phyloP scores from a whole-genome alignment of 768 basidiomycete species.

The Boletus coccyginus region DNA sequence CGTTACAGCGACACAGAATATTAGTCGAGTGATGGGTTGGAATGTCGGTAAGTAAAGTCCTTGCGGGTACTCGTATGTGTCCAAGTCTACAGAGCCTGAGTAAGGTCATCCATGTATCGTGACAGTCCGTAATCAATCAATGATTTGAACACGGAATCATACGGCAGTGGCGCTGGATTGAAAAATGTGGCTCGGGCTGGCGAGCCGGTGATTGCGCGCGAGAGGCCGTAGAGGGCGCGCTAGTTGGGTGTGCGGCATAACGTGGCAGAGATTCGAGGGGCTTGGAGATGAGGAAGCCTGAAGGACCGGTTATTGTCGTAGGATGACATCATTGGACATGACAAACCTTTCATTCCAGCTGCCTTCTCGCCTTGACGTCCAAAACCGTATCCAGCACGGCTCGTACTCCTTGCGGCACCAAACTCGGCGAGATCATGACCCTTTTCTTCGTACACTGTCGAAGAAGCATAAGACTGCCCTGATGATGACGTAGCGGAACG shows the following conservation, averaged over 20 bases:
- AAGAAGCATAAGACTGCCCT: slow-evolving; percentile 23
- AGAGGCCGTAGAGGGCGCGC: slow-evolving; percentile 16
- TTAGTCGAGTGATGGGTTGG: slow-evolving; percentile 2
- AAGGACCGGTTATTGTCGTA: slow-evolving; percentile 3
- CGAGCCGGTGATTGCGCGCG: slow-evolving; percentile 22
- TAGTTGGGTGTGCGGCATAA: slow-evolving; percentile 44
- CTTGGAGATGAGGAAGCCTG: slow-evolving; percentile 57
- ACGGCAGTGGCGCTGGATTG: slow-evolving; percentile 28
- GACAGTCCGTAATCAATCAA: slow-evolving; percentile 17
- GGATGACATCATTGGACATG: neutral
- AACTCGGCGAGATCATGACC: slow-evolving; percentile 19
- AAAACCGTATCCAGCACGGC: slow-evolving; percentile 67
- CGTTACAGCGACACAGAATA: slow-evolving; percentile 4
- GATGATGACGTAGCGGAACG: slow-evolving; percentile 25
- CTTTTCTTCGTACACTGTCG: slow-evolving; percentile 33
- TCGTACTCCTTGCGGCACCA: slow-evolving; percentile 17
- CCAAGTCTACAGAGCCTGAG: slow-evolving; percentile 11
- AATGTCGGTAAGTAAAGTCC: slow-evolving; percentile 18
- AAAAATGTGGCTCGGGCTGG: slow-evolving; percentile 21
- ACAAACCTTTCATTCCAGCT: slow-evolving; percentile 55
- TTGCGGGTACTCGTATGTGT: slow-evolving; percentile 8
- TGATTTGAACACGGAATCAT: slow-evolving; percentile 18
- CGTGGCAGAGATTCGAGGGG: slow-evolving; percentile 62
- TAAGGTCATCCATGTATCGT: slow-evolving; percentile 17
- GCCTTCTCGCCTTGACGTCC: slow-evolving; percentile 76